Evolutionary conservation across 2,329 filamentous ascomycete genomes (phyloP), one percentile per base, ranked within the genome.

Genomic region (Harringtonia lauricola): DNA sequence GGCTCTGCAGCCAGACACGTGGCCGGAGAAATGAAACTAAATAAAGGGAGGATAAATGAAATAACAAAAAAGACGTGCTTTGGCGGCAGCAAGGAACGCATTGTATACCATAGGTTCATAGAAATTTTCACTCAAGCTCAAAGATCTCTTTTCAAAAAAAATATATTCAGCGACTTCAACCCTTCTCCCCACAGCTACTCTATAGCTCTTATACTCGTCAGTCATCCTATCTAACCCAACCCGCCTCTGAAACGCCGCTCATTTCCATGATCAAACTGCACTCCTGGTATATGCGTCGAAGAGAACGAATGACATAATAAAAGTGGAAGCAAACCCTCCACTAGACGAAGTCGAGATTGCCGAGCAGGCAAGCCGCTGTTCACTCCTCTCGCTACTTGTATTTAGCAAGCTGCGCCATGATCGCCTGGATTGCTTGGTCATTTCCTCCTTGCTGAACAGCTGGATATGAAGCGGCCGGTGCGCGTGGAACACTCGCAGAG

Each of bases 371-470:
- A 26, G 24, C 10, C 7, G 24, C 10, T 26, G 24, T 26, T 10
- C 24, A 10, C 24, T 7, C 24, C 24, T 10, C 6, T 26, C 10
- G 77, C 56, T 79, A 72, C 49, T 79, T 70, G 55, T 76, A 82
- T 52, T 74, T 76, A 38, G 80, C 75, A 47, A 87, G 64, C 54
- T 85, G 79, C 14, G 81, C 79, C 74, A 88, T 83, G 41, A 88
- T 85, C 53, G 84, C 82, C 57, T 82, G 75, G 52, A 87, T 70
- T 42, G 78, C 69, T 13, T 79, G 66, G 9, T 68, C 47, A 19
- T 41, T 46, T n/a, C 34, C 22, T 5, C 37, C 30, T 64, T 62
- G 13, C 57, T 55, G 43, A 57, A 21, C 15, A 8, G 36, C 50
- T 47, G 49, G 43, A 34, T 53, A 50, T 22, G 52, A 44, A 31